Evolutionary conservation across 306 rosid species (phyloP), one percentile per base, ranked within the genome.

Genomic region (Ormosia emarginata): DNA sequence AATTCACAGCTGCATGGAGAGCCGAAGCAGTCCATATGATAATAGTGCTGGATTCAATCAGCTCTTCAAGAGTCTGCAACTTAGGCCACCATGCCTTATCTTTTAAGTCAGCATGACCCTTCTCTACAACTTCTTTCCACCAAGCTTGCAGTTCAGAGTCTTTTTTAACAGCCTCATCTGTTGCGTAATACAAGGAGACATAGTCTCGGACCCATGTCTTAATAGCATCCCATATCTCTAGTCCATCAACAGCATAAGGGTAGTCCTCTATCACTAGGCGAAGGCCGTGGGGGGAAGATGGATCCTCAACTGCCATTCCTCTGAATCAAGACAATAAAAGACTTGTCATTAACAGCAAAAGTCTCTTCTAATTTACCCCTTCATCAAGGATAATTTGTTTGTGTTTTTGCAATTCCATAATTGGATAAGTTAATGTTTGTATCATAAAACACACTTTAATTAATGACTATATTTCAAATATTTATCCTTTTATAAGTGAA

Each of bases 11-110:
- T 1, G 97, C 92, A 49, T 92, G 97, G 5, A 92, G 91, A 5
- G 97, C 97, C 3, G 94, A 93, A 67, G 92, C 86, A 8, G 87
- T 90, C 97, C 96, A 91, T 79, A 93, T 80, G 29, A 91, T 47
- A 13, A 88, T 91, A 8, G 91, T 79, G 80, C 90, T 86, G 0
- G 87, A 40, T 58, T 88, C 75, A 1, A 88, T 66, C 3, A 91
- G 81, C 2, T 84, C 94, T 37, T 79, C 39, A 30, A 79, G 0
- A 13, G 80, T 87, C 32, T 87, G 85, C 92, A 92, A 50, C 73
- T 88, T 87, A 7, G 91, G 90, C 94, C 97, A 92, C 97, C 92
- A 85, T 1, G 89, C 83, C 71, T 88, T 82, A 3, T 90, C 80
- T 64, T 82, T 93, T 37, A 82, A 62, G 87, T 88, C 97, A 7